Conservation (phyloP, 805 yeast genomes). For the Zygosaccharomyces siamensis region DNA sequence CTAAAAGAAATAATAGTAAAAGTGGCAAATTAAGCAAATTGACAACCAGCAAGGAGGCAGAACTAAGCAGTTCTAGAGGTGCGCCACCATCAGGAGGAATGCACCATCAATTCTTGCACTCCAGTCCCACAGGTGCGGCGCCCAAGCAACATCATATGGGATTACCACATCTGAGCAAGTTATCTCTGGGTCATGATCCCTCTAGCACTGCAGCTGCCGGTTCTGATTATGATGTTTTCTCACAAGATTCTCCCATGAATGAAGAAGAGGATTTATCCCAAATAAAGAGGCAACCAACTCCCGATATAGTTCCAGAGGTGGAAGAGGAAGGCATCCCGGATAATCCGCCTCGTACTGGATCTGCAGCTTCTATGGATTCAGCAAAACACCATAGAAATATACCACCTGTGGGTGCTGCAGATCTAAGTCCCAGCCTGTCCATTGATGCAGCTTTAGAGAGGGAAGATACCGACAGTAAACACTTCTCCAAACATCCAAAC, state of each 20-base stretch:
- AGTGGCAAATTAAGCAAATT: constrained; percentile 12
- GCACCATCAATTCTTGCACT: constrained; percentile 11
- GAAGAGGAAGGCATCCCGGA: neutral
- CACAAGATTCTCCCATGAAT: constrained; percentile 21
- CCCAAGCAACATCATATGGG: constrained; percentile 12
- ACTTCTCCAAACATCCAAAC: neutral
- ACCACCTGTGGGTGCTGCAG: constrained; percentile 5
- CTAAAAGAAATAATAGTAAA: constrained; percentile 11
- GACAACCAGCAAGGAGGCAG: constrained; percentile 22
- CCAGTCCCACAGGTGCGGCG: constrained; percentile 12
- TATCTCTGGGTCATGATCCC: constrained; percentile 17
- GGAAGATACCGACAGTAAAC: neutral
- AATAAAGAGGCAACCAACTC: constrained; percentile 1
- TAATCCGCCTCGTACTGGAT: neutral
- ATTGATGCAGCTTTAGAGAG: constrained; percentile 14
- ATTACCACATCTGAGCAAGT: constrained; percentile 19
- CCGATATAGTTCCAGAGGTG: constrained; percentile 7
- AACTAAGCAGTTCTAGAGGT: constrained; percentile 19
- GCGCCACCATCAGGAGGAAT: constrained; percentile 10
- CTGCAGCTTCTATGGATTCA: constrained; percentile 6
- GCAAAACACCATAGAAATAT: constrained; percentile 6
- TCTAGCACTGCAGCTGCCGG: constrained; percentile 6
- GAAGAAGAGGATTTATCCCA: constrained; percentile 19
- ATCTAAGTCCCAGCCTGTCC: constrained; percentile 3
- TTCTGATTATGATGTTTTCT: constrained; percentile 12